Percentiles rank a stretch among this genome's conserved stretches.
phyloP scores from a whole-genome alignment of 2,329 filamentous ascomycete species.

The Cercospora beticola region DNA sequence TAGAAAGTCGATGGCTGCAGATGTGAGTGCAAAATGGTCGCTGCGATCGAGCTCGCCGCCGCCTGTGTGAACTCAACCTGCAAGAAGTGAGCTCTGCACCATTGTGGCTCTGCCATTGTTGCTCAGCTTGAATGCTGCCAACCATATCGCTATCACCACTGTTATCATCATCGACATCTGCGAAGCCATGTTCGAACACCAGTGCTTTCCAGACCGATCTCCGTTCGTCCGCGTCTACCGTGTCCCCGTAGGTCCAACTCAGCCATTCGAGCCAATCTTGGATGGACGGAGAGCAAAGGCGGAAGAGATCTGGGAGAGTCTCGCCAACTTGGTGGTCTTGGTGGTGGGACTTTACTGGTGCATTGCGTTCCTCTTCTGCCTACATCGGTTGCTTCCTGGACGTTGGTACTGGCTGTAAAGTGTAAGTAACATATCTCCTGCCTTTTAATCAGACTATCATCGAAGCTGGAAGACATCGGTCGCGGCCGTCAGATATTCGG shows the following conservation, averaged over 20 bases:
- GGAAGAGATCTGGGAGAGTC: background rate
- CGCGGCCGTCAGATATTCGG: background rate
- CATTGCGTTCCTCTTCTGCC: background rate
- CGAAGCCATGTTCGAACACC: conserved; percentile 3
- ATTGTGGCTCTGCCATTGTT: background rate
- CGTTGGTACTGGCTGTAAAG: background rate
- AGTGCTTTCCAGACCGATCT: conserved; percentile 1
- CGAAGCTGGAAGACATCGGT: background rate
- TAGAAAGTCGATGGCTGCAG: background rate
- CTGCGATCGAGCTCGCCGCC: background rate
- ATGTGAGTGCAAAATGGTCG: background rate
- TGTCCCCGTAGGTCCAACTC: background rate
- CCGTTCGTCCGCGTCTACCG: conserved; percentile 6
- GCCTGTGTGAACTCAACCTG: background rate
- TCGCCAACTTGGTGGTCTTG: background rate
- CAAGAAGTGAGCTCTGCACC: background rate
- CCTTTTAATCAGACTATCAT: background rate
- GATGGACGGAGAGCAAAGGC: background rate
- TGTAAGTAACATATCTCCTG: background rate
- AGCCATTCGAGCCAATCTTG: background rate
- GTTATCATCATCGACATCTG: background rate
- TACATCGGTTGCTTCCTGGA: background rate
- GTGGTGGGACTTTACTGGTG: background rate
- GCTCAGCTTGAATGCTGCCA: background rate
- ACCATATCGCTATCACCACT: background rate